Conservation (phyloP, 495 filamentous ascomycete genomes). For the Daldinia vernicosa region DNA sequence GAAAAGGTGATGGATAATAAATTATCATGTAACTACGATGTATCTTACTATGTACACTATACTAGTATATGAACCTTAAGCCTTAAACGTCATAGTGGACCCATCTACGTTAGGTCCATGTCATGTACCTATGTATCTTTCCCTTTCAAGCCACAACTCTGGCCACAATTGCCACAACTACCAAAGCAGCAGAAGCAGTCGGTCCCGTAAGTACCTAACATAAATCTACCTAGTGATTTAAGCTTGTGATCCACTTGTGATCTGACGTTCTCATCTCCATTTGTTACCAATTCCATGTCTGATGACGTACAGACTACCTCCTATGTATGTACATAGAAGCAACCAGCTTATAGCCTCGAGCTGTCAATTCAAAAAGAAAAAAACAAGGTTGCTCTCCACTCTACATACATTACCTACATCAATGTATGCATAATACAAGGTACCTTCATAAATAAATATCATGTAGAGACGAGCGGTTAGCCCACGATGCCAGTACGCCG, state of each 20-base stretch:
- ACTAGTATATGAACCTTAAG: too few species aligned
- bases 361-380: neutral
- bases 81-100: neutral
- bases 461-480: neutral
- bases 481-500: constrained; percentile 12
- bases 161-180: neutral
- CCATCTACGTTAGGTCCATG: too few species aligned
- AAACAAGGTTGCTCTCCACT: neutral
- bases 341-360: neutral
- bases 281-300: neutral
- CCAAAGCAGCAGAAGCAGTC: too few species aligned
- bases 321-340: neutral
- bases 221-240: neutral
- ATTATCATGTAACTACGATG: neutral
- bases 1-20: neutral
- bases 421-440: too few species aligned
- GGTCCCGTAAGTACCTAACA: too few species aligned
- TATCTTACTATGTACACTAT: neutral
- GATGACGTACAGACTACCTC: neutral
- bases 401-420: too few species aligned
- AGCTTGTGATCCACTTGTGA: neutral
- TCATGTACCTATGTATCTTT: neutral
- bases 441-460: neutral
- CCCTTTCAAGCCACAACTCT: neutral
- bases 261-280: neutral